Base-by-base conservation (phyloP, 345 rosid genomes). In the Salix arbutifolia region DNA sequence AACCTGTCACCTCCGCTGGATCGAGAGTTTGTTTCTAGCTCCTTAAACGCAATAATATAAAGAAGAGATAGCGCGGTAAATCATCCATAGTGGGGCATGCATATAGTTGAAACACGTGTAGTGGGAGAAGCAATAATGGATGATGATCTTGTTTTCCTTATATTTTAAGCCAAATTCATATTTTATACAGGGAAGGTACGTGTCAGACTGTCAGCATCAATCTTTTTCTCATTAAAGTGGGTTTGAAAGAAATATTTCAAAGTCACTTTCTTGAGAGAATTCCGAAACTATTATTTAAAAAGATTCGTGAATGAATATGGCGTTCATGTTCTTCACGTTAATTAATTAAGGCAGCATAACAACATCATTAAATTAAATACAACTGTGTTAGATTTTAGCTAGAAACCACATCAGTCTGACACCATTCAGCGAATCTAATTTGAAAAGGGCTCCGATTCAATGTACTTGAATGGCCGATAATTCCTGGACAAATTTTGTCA, bases 371-470 rank as follows among this genome's bases (percentile, higher is more conserved):
- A 31, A 31, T 31, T 4, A 31, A 31, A 0, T 4, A 31, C 33
- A 1, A 56, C 1, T 9, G 0, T 12, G n/a, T 1, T 52, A 13
- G 25, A 23, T 2, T 42, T 1, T 14, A 13, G 25, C n/a, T 21
- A n/a, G 40, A 42, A 19, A 40, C 13, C 8, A 38, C 8, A 13
- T 21, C 5, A 72, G 9, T 30, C 6, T 8, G 4, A 18, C 8
- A 26, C 44, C 40, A 73, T 73, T 73, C 35, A 61, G 14, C 33
- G 53, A 62, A 40, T 40, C 25, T 25, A 30, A 14, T 7, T 26
- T 11, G 16, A 8, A 30, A 42, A 67, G 31, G 23, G 16, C 6
- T 62, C 8, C 46, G 74, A 25, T 77, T 62, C 80, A 77, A 77
- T 71, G 80, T 13, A 44, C 48, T 44, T 44, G 3, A 12, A 30